phyloP scores from a whole-genome alignment of 192 early-diverging fungal genomes.

The Diversispora epigaea region DNA sequence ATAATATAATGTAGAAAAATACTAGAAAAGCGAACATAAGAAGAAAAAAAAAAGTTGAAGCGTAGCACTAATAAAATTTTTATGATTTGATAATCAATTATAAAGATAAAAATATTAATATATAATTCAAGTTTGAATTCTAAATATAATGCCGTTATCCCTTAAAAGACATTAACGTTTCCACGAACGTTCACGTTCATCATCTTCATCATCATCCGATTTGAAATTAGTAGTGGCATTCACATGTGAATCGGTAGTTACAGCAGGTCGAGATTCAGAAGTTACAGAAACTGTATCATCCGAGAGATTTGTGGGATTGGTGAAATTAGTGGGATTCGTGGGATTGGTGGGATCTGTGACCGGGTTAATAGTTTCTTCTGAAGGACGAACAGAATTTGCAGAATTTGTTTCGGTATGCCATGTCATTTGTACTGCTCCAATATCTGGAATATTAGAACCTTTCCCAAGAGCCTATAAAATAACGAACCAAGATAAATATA shows the following conservation, averaged over 20 bases:
- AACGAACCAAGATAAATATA: not conserved
- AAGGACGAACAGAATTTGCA: not conserved
- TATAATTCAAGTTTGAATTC: not conserved
- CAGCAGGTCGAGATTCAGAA: not conserved
- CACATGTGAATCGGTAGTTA: not conserved
- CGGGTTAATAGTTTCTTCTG: constrained; percentile 35
- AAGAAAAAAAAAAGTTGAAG: not conserved
- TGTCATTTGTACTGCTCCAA: constrained; percentile 28
- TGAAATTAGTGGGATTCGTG: constrained; percentile 1
- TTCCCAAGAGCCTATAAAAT: constrained; percentile 31
- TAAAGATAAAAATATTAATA: not conserved
- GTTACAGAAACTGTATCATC: not conserved
- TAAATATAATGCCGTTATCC: not conserved
- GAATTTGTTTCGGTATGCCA: constrained; percentile 37
- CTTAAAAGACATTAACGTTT: constrained; percentile 34
- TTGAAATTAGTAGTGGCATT: constrained; percentile 5
- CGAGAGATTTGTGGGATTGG: not conserved
- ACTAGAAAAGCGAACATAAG: not conserved
- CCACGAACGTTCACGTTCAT: constrained; percentile 43
- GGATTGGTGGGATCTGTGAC: not conserved
- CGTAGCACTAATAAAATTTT: not conserved
- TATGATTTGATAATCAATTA: not conserved
- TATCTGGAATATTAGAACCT: constrained; percentile 34
- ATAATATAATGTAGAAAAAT: not conserved
- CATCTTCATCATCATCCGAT: constrained; percentile 41